Percentiles rank a stretch among this genome's conserved stretches.
Conservation (phyloP, 2,329 filamentous ascomycete genomes). For the Ceratocystis cubensis region DNA sequence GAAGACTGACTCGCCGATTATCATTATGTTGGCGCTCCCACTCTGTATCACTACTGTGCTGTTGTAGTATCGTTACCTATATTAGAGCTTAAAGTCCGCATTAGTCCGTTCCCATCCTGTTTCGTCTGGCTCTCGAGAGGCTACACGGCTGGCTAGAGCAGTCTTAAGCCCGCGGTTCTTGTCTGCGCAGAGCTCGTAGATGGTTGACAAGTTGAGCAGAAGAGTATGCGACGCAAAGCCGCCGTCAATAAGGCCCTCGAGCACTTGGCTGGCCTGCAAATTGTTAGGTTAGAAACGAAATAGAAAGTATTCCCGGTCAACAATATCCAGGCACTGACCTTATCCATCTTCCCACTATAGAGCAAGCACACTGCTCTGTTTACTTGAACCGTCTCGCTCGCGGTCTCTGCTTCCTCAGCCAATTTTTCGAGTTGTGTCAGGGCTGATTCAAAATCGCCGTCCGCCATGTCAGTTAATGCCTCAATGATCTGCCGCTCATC, state of each 20-base stretch:
- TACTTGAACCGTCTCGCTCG: conserved; percentile 60
- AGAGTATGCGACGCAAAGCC: conserved; percentile 62
- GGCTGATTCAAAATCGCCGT: conserved; percentile 58
- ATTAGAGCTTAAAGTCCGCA: conserved; percentile 61
- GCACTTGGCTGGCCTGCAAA: conserved; percentile 46
- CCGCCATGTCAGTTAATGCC: conserved; percentile 65
- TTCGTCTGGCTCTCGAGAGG: conserved; percentile 42
- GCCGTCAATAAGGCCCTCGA: conserved; percentile 53
- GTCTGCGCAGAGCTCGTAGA: conserved; percentile 87
- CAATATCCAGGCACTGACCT: conserved; percentile 37
- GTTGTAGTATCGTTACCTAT: background rate
- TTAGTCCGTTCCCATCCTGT: conserved; percentile 59
- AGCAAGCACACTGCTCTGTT: conserved; percentile 76
- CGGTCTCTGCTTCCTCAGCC: conserved; percentile 29
- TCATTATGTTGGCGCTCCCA: too few relatives aligned
- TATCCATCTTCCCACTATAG: conserved; percentile 63
- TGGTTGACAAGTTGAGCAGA: conserved; percentile 78
- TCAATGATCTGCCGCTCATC: conserved; percentile 40
- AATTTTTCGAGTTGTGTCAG: conserved; percentile 47
- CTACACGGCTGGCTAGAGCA: conserved; percentile 56
- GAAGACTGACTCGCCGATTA: too few relatives aligned
- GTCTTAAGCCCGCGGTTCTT: conserved; percentile 57
- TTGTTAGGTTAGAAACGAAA: background rate
- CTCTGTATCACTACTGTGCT: too few relatives aligned
- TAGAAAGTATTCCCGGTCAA: background rate